Evolutionary conservation across 148 eudicot species (phyloP).

Genomic region (Persicaria tinctoria): DNA sequence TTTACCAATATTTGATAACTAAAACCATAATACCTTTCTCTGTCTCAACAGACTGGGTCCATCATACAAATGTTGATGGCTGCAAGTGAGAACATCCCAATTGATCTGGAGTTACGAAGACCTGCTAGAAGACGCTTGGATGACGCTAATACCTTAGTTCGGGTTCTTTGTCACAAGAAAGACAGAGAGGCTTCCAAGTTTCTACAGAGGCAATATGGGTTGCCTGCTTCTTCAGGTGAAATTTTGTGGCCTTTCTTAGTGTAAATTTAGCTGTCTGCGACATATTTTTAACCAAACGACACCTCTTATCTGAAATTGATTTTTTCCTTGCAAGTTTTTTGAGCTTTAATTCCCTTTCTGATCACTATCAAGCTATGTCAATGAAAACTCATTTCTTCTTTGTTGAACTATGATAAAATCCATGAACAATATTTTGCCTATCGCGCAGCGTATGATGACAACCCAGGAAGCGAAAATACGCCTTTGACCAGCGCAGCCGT

Average conservation of each 20-base stretch:
- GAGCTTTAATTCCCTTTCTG: neutral
- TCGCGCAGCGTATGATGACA: slow-evolving; percentile 66
- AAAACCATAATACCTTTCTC: neutral
- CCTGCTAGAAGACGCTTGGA: slow-evolving; percentile 38
- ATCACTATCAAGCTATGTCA: neutral
- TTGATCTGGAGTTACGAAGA: slow-evolving; percentile 24
- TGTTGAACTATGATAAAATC: neutral
- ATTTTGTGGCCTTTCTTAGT: neutral
- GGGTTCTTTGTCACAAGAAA: slow-evolving; percentile 84
- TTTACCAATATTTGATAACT: neutral
- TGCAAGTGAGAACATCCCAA: slow-evolving; percentile 68
- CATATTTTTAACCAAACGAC: no score
- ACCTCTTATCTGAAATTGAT: no score
- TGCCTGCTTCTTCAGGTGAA: slow-evolving; percentile 88
- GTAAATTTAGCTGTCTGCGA: neutral
- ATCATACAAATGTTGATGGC: slow-evolving; percentile 74
- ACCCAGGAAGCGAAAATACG: slow-evolving; percentile 25
- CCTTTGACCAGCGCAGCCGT: slow-evolving; percentile 38
- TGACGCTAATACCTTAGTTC: slow-evolving; percentile 67
- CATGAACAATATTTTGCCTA: neutral
- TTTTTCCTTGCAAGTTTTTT: neutral
- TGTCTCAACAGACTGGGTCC: slow-evolving; percentile 50
- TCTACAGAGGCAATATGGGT: slow-evolving; percentile 55
- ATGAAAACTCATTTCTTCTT: neutral
- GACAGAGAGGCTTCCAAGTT: slow-evolving; percentile 77